Base-by-base conservation (phyloP, 805 yeast genomes). In the Schwanniomyces sp. region DNA sequence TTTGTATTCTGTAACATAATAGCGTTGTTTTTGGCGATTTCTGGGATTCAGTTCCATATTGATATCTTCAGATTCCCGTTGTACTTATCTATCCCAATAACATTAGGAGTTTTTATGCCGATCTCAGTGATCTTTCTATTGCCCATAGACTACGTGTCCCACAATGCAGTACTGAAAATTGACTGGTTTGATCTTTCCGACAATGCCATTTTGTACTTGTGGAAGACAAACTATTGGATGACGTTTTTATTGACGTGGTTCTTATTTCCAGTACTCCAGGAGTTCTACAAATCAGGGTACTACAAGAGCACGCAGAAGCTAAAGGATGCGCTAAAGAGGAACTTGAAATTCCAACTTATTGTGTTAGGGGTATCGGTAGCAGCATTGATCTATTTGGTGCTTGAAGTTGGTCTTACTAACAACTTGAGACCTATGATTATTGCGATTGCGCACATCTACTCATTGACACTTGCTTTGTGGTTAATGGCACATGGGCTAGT, bases 221-320 rank as follows among this genome's bases (percentile, higher is more conserved):
- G 96, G 96, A 78, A 86, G 55, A 57, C 80, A 41, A 82, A 85
- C 45, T 89, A 89, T 63, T 89, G 96, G 96, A 67, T 80, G 8
- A 86, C 95, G 0, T 89, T 88, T 56, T 58, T 75, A n/a, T 67
- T 88, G 46, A 89, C 95, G 37, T 89, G 96, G 96, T 67, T 81
- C 6, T 52, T 87, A 1, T 63, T 89, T 42, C 96, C 96, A 0
- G 67, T 85, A 29, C 69, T 86, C 24, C 94, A 88, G 61, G 85
- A 84, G 54, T 89, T 79, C 70, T 84, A 81, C 54, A 79, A 81
- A 43, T 83, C 89, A 2, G 95, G 96, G 8, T 78, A 84, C 59
- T 79, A 74, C 57, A 78, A 77, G 36, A 72, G 72, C 5, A 49
- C 62, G 5, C 66, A 67, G 14, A 70, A 78, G 48, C 60, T 87